phyloP scores from a whole-genome alignment of 2,329 filamentous ascomycete genomes.

The Trichoderma sp. region DNA sequence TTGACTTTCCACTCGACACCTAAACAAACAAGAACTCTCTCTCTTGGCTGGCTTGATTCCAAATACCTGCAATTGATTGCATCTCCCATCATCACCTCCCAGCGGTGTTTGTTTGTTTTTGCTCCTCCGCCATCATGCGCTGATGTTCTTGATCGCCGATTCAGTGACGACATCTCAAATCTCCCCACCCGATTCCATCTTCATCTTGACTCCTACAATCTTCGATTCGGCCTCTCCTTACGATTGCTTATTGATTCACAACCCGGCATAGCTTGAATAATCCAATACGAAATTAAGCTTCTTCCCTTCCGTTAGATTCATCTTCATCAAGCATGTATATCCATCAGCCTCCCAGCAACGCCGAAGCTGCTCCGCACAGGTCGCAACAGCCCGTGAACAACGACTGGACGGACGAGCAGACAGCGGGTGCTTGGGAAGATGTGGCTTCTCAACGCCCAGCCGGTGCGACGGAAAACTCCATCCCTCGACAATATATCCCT shows the following conservation, averaged over 20 bases:
- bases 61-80: neutral
- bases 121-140: neutral
- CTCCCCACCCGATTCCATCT: neutral
- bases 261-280: neutral
- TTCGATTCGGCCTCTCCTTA: neutral
- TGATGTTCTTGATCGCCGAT: conserved; percentile 5
- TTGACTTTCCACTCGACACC: neutral
- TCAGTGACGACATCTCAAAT: conserved; percentile 15
- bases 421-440: conserved; percentile 13
- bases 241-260: neutral
- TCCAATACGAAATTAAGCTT: neutral
- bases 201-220: neutral
- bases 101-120: neutral
- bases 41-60: neutral
- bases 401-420: conserved; percentile 15
- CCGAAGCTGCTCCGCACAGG: neutral
- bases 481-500: conserved; percentile 29
- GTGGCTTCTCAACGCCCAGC: conserved; percentile 7
- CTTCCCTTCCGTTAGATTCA: neutral
- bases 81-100: neutral
- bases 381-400: neutral
- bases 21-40: neutral
- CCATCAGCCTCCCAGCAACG: conserved; percentile 1
- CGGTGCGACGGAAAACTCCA: neutral
- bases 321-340: neutral